phyloP scores from a whole-genome alignment of 345 rosid genomes.

The Theobroma cacao region DNA sequence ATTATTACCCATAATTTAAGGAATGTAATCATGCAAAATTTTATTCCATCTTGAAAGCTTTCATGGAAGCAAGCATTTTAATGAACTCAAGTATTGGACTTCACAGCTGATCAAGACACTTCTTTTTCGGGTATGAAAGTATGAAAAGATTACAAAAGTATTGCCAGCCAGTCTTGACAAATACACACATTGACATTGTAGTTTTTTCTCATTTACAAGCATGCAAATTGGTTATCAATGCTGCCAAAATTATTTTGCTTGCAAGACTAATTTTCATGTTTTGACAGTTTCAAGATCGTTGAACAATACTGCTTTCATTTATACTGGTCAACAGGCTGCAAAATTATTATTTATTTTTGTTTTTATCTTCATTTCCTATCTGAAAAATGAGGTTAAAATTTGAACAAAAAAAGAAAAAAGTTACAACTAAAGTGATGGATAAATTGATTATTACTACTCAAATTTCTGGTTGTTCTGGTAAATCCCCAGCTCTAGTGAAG shows the following conservation, averaged over 20 bases:
- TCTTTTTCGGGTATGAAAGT: not conserved
- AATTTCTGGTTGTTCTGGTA: slow-evolving; percentile 38
- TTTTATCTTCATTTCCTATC: not conserved
- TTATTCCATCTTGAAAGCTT: not conserved
- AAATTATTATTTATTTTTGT: not conserved
- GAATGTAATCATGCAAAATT: too few species aligned
- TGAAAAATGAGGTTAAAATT: not conserved
- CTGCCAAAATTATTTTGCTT: not conserved
- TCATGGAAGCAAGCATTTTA: not conserved
- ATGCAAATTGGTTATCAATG: not conserved
- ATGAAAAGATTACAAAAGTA: not conserved
- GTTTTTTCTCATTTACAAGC: not conserved
- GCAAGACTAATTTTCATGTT: not conserved
- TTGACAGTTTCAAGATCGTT: not conserved
- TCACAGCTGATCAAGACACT: not conserved
- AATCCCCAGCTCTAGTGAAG: slow-evolving; percentile 41
- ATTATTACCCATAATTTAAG: not conserved
- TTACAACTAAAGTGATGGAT: not conserved
- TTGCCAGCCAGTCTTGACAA: not conserved
- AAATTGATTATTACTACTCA: slow-evolving; percentile 13
- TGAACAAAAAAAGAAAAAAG: not conserved
- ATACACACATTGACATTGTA: not conserved
- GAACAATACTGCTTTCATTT: not conserved
- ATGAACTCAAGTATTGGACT: not conserved
- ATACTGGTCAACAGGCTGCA: not conserved